Evolutionary conservation across 2,329 filamentous ascomycete genomes (phyloP).

Genomic region (Xylogone sp.): DNA sequence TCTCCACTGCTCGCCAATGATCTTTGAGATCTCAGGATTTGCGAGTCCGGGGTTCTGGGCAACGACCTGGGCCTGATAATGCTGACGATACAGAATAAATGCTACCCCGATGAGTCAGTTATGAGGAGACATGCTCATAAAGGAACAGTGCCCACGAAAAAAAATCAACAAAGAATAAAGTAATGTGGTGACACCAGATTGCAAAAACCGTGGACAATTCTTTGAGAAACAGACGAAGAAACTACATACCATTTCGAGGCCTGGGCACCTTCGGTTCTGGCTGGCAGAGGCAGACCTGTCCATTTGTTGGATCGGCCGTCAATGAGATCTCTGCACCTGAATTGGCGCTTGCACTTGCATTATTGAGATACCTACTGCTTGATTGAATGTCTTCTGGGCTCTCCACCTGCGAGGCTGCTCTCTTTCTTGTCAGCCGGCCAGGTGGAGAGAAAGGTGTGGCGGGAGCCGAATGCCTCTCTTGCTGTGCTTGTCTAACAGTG

Average conservation of each 20-base stretch:
- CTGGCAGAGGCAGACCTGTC: conserved; percentile 63
- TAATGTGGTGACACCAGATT: background rate
- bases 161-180: background rate
- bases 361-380: conserved; percentile 14
- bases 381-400: background rate
- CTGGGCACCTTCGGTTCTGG: conserved; percentile 68
- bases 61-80: conserved; percentile 80
- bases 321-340: background rate
- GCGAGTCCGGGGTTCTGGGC: conserved; percentile 81
- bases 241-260: conserved; percentile 62
- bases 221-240: conserved; percentile 15
- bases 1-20: conserved; percentile 87
- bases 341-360: conserved; percentile 18
- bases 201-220: background rate
- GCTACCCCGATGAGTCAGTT: conserved; percentile 51
- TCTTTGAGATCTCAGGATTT: conserved; percentile 96
- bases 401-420: conserved; percentile 23
- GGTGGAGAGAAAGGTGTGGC: conserved; percentile 21
- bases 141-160: background rate
- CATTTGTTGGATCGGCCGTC: conserved; percentile 19
- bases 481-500: conserved; percentile 18
- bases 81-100: conserved; percentile 95
- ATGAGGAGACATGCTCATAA: conserved; percentile 15
- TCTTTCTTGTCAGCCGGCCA: conserved; percentile 26
- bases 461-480: conserved; percentile 19